Conservation (phyloP, 2,329 filamentous ascomycete species). For the Amphichorda felina region DNA sequence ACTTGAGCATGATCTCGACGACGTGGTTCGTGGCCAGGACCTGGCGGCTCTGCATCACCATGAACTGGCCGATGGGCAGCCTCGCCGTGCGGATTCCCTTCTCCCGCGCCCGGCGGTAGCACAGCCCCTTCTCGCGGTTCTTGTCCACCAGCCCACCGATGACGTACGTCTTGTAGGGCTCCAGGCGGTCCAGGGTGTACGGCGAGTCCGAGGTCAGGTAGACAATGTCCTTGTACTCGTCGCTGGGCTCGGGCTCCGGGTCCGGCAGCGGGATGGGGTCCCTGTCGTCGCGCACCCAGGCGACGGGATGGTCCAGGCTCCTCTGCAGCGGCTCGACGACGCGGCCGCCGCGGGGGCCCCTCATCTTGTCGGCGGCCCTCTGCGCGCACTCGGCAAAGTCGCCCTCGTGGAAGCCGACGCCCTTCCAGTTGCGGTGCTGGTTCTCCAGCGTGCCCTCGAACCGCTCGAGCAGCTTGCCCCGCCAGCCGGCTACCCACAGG, state of each 20-base stretch:
- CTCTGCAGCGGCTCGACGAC: constrained; percentile 46
- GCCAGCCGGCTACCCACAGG: constrained; percentile 68
- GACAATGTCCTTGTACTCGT: constrained; percentile 42
- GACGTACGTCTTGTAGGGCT: constrained; percentile 83
- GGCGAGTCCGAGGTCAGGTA: constrained; percentile 92
- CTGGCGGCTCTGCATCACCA: constrained; percentile 77
- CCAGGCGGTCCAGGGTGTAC: constrained; percentile 68
- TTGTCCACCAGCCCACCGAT: constrained; percentile 92
- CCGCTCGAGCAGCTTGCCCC: constrained; percentile 60
- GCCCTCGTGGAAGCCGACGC: constrained; percentile 58
- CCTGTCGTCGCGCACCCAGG: constrained; percentile 17
- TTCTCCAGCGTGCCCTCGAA: constrained; percentile 66
- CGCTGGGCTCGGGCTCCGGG: constrained; percentile 16
- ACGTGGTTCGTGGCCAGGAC: constrained; percentile 94
- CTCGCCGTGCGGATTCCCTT: constrained; percentile 77
- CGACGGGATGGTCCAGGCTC: constrained; percentile 13
- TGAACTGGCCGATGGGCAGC: constrained; percentile 87
- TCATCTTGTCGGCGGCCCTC: constrained; percentile 58
- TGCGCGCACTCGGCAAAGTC: constrained; percentile 62
- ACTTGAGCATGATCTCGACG: constrained; percentile 89
- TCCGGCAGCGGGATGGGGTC: constrained; percentile 21
- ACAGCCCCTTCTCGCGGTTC: constrained; percentile 91
- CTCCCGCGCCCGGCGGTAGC: constrained; percentile 68
- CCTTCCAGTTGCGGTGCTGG: constrained; percentile 70
- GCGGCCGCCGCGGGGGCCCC: constrained; percentile 34